Evolutionary conservation across 2,329 filamentous ascomycete genomes (phyloP).

Genomic region (Reticulascus tulasneorum): DNA sequence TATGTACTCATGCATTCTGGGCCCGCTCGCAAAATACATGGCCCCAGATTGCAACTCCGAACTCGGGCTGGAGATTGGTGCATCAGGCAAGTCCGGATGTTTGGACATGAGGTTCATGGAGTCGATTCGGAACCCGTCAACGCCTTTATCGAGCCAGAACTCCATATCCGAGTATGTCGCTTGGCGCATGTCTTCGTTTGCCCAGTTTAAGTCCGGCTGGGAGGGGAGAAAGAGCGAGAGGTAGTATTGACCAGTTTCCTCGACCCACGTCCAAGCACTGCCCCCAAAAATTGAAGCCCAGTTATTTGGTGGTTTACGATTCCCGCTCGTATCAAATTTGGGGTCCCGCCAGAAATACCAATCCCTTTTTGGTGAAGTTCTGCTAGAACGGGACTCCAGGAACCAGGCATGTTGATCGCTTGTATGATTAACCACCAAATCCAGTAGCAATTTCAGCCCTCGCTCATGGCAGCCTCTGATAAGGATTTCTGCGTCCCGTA

Average conservation of each 20-base stretch:
- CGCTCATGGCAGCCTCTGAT: conserved; percentile 53
- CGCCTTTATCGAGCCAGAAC: conserved; percentile 62
- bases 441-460: conserved; percentile 18
- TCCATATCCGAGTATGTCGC: conserved; percentile 58
- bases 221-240: conserved; percentile 58
- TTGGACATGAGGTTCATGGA: conserved; percentile 56
- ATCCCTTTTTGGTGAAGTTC: conserved; percentile 44
- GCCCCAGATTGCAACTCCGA: conserved; percentile 30
- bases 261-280: conserved; percentile 31
- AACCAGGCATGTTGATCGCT: conserved; percentile 50
- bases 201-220: conserved; percentile 69
- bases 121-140: conserved; percentile 55
- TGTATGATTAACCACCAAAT: conserved; percentile 28
- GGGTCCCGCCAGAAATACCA: conserved; percentile 54
- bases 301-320: conserved; percentile 37
- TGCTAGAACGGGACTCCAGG: conserved; percentile 46
- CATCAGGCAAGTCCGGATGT: conserved; percentile 42
- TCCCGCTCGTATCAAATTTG: conserved; percentile 29
- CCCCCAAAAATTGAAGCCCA: conserved; percentile 37
- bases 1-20: conserved; percentile 50
- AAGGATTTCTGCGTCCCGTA: conserved; percentile 60
- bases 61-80: conserved; percentile 31
- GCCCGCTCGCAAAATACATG: conserved; percentile 48
- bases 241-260: conserved; percentile 36
- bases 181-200: conserved; percentile 51